Conservation (phyloP, 176 grass and related monocot genomes). For the Calamus simplicifolius region DNA sequence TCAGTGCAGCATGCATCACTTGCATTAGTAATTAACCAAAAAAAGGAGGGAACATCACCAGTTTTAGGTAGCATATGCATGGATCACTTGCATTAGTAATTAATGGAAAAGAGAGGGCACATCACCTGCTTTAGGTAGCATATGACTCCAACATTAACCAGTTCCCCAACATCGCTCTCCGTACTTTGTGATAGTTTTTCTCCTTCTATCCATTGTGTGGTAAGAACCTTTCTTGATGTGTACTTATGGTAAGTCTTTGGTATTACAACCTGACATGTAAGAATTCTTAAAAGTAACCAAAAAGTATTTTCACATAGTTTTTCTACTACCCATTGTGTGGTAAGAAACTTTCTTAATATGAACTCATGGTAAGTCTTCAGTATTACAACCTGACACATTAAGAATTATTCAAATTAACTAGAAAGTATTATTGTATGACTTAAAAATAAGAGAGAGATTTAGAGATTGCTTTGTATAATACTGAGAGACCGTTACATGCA, state of each 20-base stretch:
- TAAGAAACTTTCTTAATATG: slow-evolving; percentile 91
- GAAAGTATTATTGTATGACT: too few relatives aligned
- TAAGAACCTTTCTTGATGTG: slow-evolving; percentile 94
- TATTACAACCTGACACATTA: slow-evolving; percentile 56
- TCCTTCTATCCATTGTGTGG: slow-evolving; percentile 80
- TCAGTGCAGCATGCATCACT: too few relatives aligned
- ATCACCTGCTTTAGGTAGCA: slow-evolving; percentile 97
- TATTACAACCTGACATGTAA: slow-evolving; percentile 32
- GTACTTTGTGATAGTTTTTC: slow-evolving; percentile 94
- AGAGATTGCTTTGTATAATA: too few relatives aligned
- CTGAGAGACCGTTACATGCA: too few relatives aligned
- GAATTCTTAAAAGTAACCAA: too few relatives aligned
- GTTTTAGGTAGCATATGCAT: slow-evolving; percentile 93
- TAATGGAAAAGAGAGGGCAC: background rate
- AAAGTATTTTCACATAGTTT: slow-evolving; percentile 33
- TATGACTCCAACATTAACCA: slow-evolving; percentile 97
- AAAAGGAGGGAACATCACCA: slow-evolving; percentile 25
- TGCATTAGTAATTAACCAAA: too few relatives aligned
- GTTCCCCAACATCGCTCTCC: slow-evolving; percentile 78
- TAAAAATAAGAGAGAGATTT: too few relatives aligned
- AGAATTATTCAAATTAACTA: too few relatives aligned
- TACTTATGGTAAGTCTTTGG: slow-evolving; percentile 84
- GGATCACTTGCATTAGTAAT: too few relatives aligned
- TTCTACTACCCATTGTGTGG: slow-evolving; percentile 76
- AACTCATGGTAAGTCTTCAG: slow-evolving; percentile 80